Conservation (phyloP, 208 protist genomes). For the Leptomonas pyrrhocoris region DNA sequence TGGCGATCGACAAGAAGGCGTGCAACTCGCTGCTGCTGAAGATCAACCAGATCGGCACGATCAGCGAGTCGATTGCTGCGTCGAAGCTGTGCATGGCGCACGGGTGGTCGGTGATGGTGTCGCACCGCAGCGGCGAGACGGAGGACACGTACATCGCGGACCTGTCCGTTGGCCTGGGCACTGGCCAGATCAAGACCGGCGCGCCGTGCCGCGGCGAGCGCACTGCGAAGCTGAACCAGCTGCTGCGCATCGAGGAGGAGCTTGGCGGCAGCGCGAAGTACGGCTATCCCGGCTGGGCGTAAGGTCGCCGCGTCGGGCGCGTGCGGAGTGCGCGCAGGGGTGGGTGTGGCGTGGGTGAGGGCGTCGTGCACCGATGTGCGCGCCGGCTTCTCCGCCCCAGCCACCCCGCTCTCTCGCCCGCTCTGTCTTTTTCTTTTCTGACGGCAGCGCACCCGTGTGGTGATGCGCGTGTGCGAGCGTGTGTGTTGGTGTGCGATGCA, state of each 20-base stretch:
- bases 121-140: slow-evolving; percentile 98
- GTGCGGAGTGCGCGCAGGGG: too few relatives aligned
- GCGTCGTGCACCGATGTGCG: too few relatives aligned
- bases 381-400: too few relatives aligned
- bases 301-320: too few relatives aligned
- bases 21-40: slow-evolving; percentile 99
- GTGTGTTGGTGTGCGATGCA: too few relatives aligned
- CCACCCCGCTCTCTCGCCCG: too few relatives aligned
- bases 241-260: slow-evolving; percentile 98
- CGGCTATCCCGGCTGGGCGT: slow-evolving; percentile 74
- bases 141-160: slow-evolving; percentile 99
- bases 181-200: slow-evolving; percentile 99
- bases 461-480: too few relatives aligned
- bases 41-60: slow-evolving; percentile 99
- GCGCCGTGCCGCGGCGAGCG: slow-evolving; percentile 97
- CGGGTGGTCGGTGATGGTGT: slow-evolving; percentile 90
- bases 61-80: slow-evolving; percentile 98
- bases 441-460: too few relatives aligned
- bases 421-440: too few relatives aligned
- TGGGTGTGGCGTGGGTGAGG: too few relatives aligned
- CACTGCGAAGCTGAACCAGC: slow-evolving; percentile 99
- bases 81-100: slow-evolving; percentile 81
- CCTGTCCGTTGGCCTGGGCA: slow-evolving; percentile 96
- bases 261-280: slow-evolving; percentile 75
- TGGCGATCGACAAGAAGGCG: slow-evolving; percentile 88